These are phyloP conservation scores for Sambucus nigra DNA, from an alignment of 129 eudicot genomes.

Conservation along the genomic window DNA sequence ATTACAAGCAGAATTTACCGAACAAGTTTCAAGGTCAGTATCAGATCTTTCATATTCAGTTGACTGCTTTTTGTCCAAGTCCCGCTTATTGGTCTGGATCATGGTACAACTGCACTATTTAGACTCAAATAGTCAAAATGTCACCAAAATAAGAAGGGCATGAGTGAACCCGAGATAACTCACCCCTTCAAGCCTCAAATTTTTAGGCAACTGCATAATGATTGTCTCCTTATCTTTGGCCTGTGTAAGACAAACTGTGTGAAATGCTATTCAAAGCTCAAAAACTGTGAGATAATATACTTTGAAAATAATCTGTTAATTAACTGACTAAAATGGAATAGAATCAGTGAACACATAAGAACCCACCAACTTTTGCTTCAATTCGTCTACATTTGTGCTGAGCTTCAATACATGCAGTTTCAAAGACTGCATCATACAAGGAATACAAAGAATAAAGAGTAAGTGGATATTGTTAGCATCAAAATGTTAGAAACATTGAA, in stretches of 20 bases:
- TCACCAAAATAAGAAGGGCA: background rate
- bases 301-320: background rate
- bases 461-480: too few species aligned
- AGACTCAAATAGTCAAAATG: background rate
- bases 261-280: too few species aligned
- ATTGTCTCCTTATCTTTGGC: conserved; percentile 32
- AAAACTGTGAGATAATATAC: conserved; percentile 11
- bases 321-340: background rate
- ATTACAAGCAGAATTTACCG: conserved; percentile 12
- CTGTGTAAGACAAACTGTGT: conserved; percentile 43
- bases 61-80: conserved; percentile 10
- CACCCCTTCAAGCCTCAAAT: conserved; percentile 34
- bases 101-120: conserved; percentile 9
- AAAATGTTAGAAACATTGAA: too few species aligned
- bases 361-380: conserved; percentile 63
- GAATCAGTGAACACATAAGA: conserved; percentile 2
- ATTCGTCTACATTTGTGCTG: conserved; percentile 46
- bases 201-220: conserved; percentile 19
- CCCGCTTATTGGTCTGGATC: conserved; percentile 30
- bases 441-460: conserved; percentile 8
- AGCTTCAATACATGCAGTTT: conserved; percentile 86
- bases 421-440: conserved; percentile 65
- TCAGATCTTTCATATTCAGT: conserved; percentile 19
- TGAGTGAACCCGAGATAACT: conserved; percentile 12
- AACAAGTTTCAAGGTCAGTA: conserved; percentile 17